Base-by-base conservation (phyloP, 108 stramenopile genomes). In the Pseudonitzschia pungens region DNA sequence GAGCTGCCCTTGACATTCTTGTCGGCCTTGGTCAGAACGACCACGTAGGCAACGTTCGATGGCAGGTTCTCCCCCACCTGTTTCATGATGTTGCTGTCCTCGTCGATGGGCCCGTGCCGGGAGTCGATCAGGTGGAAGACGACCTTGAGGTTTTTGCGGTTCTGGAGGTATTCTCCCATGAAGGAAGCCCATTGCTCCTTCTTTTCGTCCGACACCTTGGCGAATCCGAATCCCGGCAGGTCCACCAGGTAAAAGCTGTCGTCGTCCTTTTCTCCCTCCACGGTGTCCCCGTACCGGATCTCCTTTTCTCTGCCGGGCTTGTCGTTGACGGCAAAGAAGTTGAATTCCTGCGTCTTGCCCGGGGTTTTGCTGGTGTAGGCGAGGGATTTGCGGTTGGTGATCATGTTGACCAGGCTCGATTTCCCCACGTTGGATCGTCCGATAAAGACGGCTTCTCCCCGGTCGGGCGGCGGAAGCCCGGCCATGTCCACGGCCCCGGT, bases 341-440 rank as follows among this genome's bases (percentile, higher is more conserved):
- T 99, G 75, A 97, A 94, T 66, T 95, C 91, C 70, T 96, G 95
- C 5, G 98, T 99, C 84, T 97, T 97, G 21, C 98, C 98, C 14
- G 98, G 95, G 20, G 84, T 83, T 77, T 99, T 98, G 57, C 93
- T 95, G 10, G 92, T 92, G 65, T 90, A 96, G 9, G 97, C 98
- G 14, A 97, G 68, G 15, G 90, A 87, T 76, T 96, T 97, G 22
- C 97, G 85, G 78, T 96, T 96, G 22, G 90, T 94, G 21, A 89
- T 88, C 92, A 92, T 91, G 73, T 96, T 96, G n/a, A 97, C 87
- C 58, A 98, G 79, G 48, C 87, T 88, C 7, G 83, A 86, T 79
- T 98, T 97, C 16, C 97, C 98, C 11, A 96, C 97, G 81, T 98
- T 98, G 42, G 84, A 88, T 55, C 97, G 77, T 15, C 98, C 97